Percentiles rank a stretch among this genome's conserved stretches.
phyloP scores from a whole-genome alignment of 768 basidiomycete species.

The Russula virescens region DNA sequence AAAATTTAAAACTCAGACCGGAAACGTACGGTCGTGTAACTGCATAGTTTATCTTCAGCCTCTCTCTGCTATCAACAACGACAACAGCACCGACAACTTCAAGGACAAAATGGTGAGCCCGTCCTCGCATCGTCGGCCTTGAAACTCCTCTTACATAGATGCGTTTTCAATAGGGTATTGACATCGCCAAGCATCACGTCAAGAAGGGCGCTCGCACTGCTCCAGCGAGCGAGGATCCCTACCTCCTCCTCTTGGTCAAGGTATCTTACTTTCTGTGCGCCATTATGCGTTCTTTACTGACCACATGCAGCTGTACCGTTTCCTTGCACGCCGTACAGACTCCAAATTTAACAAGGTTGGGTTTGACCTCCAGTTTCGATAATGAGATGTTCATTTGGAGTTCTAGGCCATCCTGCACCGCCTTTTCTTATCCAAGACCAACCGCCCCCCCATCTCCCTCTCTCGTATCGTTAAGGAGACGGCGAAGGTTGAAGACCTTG shows the following conservation, averaged over 20 bases:
- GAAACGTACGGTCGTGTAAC: conserved; percentile 38
- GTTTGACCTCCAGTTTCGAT: conserved; percentile 10
- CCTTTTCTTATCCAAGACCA: conserved; percentile 94
- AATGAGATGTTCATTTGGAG: conserved; percentile 26
- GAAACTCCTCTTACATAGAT: conserved; percentile 8
- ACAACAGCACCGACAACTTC: conserved; percentile 35
- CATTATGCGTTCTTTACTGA: conserved; percentile 15
- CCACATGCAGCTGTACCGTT: conserved; percentile 82
- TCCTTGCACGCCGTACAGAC: conserved; percentile 96
- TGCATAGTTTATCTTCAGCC: conserved; percentile 65
- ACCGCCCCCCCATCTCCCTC: conserved; percentile 94
- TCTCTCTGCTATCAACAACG: conserved; percentile 33
- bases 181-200: conserved; percentile 95
- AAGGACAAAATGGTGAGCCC: conserved; percentile 74
- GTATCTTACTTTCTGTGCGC: conserved; percentile 39
- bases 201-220: conserved; percentile 93
- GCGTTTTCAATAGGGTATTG: conserved; percentile 69
- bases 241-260: conserved; percentile 97
- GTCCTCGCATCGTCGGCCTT: conserved; percentile 31
- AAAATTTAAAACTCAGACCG: conserved; percentile 27
- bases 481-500: conserved; percentile 51
- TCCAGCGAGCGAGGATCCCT: conserved; percentile 98
- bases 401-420: conserved; percentile 85
- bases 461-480: conserved; percentile 90
- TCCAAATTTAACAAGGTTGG: conserved; percentile 89